A percentile compares a stretch with the other conserved stretches of the same genome.
Conservation (phyloP, 78 protist genomes). For the Dictyostelium capitatum region DNA sequence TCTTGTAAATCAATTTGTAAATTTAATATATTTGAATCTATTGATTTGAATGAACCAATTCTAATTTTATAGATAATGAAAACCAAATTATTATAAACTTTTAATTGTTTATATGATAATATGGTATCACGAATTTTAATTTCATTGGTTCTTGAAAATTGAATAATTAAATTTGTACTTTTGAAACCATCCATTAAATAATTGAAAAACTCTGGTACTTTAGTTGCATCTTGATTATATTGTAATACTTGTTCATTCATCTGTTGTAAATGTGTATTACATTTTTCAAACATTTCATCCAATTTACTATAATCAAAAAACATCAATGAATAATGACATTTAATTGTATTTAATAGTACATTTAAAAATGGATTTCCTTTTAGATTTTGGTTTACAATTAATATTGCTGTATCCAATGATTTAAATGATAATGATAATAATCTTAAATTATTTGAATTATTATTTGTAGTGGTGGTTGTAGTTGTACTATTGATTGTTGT, state of each 20-base stretch:
- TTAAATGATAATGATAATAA: neutral
- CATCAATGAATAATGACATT: conserved; percentile 37
- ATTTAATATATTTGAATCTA: neutral
- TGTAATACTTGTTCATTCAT: conserved; percentile 2
- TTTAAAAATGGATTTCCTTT: neutral
- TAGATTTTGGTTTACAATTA: neutral
- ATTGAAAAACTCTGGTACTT: conserved; percentile 41
- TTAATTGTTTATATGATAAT: conserved; percentile 23
- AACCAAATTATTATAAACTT: conserved; percentile 39
- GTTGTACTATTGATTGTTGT: too few species aligned
- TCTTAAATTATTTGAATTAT: neutral
- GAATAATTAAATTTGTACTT: conserved; percentile 1
- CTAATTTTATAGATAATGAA: conserved; percentile 19
- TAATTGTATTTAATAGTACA: neutral
- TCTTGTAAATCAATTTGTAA: conserved; percentile 14
- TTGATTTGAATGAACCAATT: conserved; percentile 46
- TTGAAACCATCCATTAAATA: conserved; percentile 26
- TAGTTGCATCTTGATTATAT: neutral
- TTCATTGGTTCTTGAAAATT: neutral
- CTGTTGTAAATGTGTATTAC: neutral
- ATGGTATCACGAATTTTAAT: conserved; percentile 8
- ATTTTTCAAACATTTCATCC: neutral
- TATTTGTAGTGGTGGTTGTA: too few species aligned
- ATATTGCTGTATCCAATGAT: conserved; percentile 22
- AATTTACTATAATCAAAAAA: conserved; percentile 28